Evolutionary conservation across 352 stramenopile species (phyloP).

Genomic region (Plasmopara viticola): DNA sequence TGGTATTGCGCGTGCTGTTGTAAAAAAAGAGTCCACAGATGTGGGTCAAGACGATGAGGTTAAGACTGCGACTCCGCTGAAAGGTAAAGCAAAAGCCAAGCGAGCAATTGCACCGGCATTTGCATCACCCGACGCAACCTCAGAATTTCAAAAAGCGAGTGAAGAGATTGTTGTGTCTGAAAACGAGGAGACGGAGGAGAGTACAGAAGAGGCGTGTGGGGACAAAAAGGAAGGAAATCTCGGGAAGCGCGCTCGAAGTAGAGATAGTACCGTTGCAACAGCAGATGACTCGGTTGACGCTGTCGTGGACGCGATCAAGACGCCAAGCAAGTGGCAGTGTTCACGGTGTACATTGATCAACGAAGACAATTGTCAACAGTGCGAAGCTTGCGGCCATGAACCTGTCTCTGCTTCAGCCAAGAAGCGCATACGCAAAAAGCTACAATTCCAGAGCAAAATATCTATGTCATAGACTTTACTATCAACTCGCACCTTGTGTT

Average conservation of each 20-base stretch:
- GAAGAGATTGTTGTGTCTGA: constrained; percentile 33
- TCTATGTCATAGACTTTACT: constrained; percentile 38
- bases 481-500: constrained; percentile 3
- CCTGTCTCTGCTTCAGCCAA: constrained; percentile 27
- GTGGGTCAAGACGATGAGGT: not conserved
- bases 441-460: constrained; percentile 78
- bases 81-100: constrained; percentile 21
- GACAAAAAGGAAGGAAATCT: constrained; percentile 14
- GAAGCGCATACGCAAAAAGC: constrained; percentile 62
- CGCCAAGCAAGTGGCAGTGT: constrained; percentile 53
- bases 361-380: constrained; percentile 39
- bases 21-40: constrained; percentile 13
- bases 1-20: constrained; percentile 18
- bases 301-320: constrained; percentile 16
- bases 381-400: constrained; percentile 64
- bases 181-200: constrained; percentile 20
- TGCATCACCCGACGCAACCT: constrained; percentile 36
- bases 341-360: constrained; percentile 79
- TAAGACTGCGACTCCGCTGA: constrained; percentile 18
- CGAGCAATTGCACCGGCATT: constrained; percentile 37
- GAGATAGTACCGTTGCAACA: constrained; percentile 22
- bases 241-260: constrained; percentile 30
- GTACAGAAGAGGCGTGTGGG: constrained; percentile 4
- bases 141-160: constrained; percentile 26
- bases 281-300: constrained; percentile 11